Evolutionary conservation across 345 rosid genomes (phyloP).

Genomic region (Cochlearia excelsa): DNA sequence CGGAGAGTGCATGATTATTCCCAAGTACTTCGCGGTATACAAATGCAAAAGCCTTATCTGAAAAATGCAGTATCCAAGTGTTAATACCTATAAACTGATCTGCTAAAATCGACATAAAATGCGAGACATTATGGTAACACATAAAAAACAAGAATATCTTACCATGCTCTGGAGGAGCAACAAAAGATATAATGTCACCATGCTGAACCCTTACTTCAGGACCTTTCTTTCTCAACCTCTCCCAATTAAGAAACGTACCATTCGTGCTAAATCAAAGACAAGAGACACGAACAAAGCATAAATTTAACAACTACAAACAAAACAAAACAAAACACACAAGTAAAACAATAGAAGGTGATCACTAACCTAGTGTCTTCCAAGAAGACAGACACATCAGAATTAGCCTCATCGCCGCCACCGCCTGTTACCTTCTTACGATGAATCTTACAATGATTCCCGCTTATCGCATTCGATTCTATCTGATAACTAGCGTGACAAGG

Average conservation of each 20-base stretch:
- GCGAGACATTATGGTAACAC: background rate
- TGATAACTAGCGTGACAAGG: conserved; percentile 58
- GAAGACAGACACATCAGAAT: conserved; percentile 44
- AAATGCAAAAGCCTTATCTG: conserved; percentile 79
- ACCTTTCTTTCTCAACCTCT: conserved; percentile 59
- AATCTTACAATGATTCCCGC: conserved; percentile 81
- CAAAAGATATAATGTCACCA: conserved; percentile 85
- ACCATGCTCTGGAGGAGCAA: conserved; percentile 88
- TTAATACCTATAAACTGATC: conserved; percentile 6
- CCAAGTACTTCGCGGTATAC: conserved; percentile 72
- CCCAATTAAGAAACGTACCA: conserved; percentile 86
- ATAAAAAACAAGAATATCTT: conserved; percentile 16
- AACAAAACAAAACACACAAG: background rate
- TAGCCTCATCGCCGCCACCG: conserved; percentile 38
- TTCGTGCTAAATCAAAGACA: conserved; percentile 54
- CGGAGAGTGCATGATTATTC: conserved; percentile 31
- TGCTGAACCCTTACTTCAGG: conserved; percentile 62
- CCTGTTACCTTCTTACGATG: conserved; percentile 42
- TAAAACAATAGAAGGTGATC: conserved; percentile 7
- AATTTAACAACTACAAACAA: background rate
- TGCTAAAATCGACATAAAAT: background rate
- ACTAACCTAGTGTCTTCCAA: conserved; percentile 79
- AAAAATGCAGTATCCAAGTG: conserved; percentile 14
- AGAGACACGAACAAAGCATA: conserved; percentile 2
- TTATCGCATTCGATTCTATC: conserved; percentile 65